Evolutionary conservation across 2,329 filamentous ascomycete genomes (phyloP), one percentile per base, ranked within the genome.

Genomic region (Cordyceps tenuipes): DNA sequence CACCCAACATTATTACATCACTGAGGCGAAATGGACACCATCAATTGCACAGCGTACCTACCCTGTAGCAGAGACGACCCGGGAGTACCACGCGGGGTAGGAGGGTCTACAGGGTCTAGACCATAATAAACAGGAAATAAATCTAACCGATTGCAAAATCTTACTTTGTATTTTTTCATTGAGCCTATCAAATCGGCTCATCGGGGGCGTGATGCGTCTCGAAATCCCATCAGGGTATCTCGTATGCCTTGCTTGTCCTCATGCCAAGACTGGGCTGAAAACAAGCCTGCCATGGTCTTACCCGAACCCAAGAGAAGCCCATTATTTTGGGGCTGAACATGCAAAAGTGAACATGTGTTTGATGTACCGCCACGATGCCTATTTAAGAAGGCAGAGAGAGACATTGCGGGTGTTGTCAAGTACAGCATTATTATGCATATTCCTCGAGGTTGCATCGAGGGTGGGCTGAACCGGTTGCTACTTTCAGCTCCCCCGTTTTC

Each of bases 241-340:
- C 10, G 7, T 36, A 19, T 21, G 17, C 43, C 36, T 10, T 15
- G 17, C 36, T 10, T 15, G 17, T 29, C 36, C 36, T 49, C 26
- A 17, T n/a, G 55, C 55, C 53, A 56, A 56, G 53, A 56, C 19
- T 5, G 53, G 43, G 53, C 53, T 56, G 53, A 56, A 47, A 31
- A 39, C 21, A 39, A 21, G 34, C 34, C 34, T 36, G 5, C 34
- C 5, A 13, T 39, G 39, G 8, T 19, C 36, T 41, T 39, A 26
- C 34, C 36, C 36, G 15, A 43, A 36, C 23, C 36, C 23, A 31
- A 7, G 17, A 6, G 8, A 9, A 10, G 8, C 15, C 48, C 17
- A 34, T 5, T 2, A 12, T 5, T 26, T 21, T 8, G 21, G 39
- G 53, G 31, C 43, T 39, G 43, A 29, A 29, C 13, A n/a, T 8